Base-by-base conservation (phyloP, 768 basidiomycete genomes). In the Mycena galericulata region DNA sequence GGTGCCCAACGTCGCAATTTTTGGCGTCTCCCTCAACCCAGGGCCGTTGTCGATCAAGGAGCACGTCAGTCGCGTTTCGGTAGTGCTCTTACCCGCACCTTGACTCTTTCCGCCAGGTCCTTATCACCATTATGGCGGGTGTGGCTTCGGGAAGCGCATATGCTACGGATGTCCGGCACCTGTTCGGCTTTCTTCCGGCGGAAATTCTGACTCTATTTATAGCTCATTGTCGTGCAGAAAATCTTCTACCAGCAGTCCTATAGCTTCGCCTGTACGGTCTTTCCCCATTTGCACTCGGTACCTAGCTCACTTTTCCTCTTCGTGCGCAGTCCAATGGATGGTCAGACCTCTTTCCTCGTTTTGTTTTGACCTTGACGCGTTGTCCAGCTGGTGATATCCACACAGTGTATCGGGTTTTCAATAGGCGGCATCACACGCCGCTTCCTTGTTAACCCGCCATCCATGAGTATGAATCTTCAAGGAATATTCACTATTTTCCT, bases 41-140 rank as follows among this genome's bases (percentile, higher is more conserved):
- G 93, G 93, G 4, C 90, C 88, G 1, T 94, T 92, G 75, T 87
- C 86, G 26, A 91, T 93, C 75, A 93, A 94, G 79, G 93, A 87
- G 65, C 87, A 87, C 68, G 62, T 55, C 40, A 46, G 67, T 47
- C 36, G 34, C 4, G 30, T 24, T 27, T 30, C 29, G 49, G n/a
- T 41, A 30, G 20, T 54, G 32, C 34, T 32, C n/a, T 4, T 24
- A 20, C 20, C 3, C 15, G 40, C 20, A 59, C 20, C 49, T 61
- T 26, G 54, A 29, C 43, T 47, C n/a, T 32, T 22, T n/a, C 29
- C 22, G 22, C 32, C 24, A 87, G 84, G 89, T 90, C 0, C 77
- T 94, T 24, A 85, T 92, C 56, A 92, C 89, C 0, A 88, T 93
- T 70, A 92, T 92, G 84, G 84, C 84, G 15, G 80, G 77, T n/a